Base-by-base conservation (phyloP, 1,284 basidiomycete genomes). In the Tylopilus orsonianus region DNA sequence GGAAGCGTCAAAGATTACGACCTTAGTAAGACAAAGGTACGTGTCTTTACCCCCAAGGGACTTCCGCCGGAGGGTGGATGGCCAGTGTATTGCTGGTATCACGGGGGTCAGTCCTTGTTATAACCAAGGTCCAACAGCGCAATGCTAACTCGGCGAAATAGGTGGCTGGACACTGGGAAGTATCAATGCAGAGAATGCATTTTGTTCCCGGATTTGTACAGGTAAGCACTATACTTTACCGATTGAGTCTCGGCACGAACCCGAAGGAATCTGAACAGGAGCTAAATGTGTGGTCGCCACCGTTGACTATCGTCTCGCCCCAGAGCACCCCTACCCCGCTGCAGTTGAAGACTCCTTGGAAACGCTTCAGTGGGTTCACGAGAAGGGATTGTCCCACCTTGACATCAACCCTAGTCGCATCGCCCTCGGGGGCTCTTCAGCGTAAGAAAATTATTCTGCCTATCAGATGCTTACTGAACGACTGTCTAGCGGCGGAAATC, bases 281-380 rank as follows among this genome's bases (percentile, higher is more conserved):
- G 62, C 65, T 18, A 61, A 59, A 33, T 66, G 65, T 50, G 73
- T 81, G 0, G 79, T 81, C 7, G 71, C 77, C 24, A 75, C 75
- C 2, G 76, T 81, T 24, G 77, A 78, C 53, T 83, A 83, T 59
- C 74, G 81, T 34, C 74, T 83, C 23, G 83, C 78, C 0, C 82
- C 83, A 9, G 82, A 85, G 53, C 48, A 77, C 27, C 72, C 73
- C 3, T 83, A 79, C 55, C 81, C 81, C 3, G 78, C 79, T 0
- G 81, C 81, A 0, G 72, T 80, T 2, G 77, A 84, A 43, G 81
- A 84, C 51, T 71, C 77, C 0, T 67, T 78, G 42, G 76, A 79
- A 41, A 70, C 75, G 1, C 66, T 83, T 19, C 62, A 72, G 42
- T 84, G 80, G 75, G 67, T 80, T 8, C 59, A 68, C 47, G 60